Evolutionary conservation across 352 stramenopile genomes (phyloP), one percentile per base, ranked within the genome.

Genomic region (Phytophthora sansomeana): DNA sequence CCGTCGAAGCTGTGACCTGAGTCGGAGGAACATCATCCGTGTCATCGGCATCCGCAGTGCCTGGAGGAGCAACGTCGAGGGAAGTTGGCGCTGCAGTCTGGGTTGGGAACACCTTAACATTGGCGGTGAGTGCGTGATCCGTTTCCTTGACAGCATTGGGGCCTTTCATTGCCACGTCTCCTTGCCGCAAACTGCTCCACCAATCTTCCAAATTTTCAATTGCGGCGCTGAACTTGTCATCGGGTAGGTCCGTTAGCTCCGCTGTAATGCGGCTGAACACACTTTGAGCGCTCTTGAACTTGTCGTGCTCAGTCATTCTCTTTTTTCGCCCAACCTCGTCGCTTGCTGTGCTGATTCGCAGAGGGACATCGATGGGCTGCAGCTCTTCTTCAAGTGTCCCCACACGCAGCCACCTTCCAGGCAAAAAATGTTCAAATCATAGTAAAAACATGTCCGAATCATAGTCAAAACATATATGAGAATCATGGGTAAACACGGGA

Each of bases 241-340:
- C 29, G 6, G 47, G 47, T 6, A 49, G 17, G 16, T 58, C 51
- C 2, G 36, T 58, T 6, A 58, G 28, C 28, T 43, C 36, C 5
- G 36, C 6, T 5, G 10, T 21, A 8, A 43, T 14, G 13, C 36
- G 13, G 36, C 36, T 24, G 14, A 51, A 24, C 21, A 51, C 44
- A 11, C n/a, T 19, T 11, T 51, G 26, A 5, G 26, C 44, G 17
- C 24, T 35, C 14, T 42, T 46, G 32, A 47, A 62, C 21, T 63
- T 63, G 32, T 55, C 33, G 3, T 24, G 42, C 11, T 52, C 30
- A 0, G 55, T 55, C 32, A 55, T 63, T 13, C 33, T 43, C 17
- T 63, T 63, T 17, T 63, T 55, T 7, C 43, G 43, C 11, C 42
- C 41, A 4, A 49, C 55, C 16, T 63, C 55, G 16, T 49, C 44